A percentile compares a stretch with the other conserved stretches of the same genome.
Conservation (phyloP, 768 basidiomycete species). For the Holtermannia corniformis region DNA sequence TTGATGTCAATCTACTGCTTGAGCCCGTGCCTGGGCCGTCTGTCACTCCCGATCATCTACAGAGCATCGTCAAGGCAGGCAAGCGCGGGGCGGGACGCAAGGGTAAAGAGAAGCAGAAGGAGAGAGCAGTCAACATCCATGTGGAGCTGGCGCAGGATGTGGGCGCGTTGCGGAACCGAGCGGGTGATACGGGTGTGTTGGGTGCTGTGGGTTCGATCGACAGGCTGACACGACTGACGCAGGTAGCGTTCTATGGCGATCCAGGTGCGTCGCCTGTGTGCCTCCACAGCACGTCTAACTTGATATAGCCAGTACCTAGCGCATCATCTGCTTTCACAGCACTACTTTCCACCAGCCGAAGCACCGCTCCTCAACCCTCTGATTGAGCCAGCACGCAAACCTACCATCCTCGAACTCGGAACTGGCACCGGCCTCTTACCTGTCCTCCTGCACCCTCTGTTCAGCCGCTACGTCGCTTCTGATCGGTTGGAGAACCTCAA, state of each 20-base stretch:
- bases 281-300: not conserved
- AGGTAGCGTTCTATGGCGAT: slow-evolving; percentile 40
- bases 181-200: slow-evolving; percentile 37
- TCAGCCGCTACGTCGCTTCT: slow-evolving; percentile 21
- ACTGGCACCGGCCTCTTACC: slow-evolving; percentile 35
- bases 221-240: not conserved
- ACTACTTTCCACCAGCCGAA: slow-evolving; percentile 9
- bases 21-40: slow-evolving; percentile 16
- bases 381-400: not conserved
- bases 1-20: slow-evolving; percentile 14
- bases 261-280: slow-evolving; percentile 14
- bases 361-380: slow-evolving; percentile 14
- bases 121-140: slow-evolving; percentile 3
- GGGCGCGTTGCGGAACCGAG: slow-evolving; percentile 25
- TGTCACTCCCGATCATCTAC: not conserved
- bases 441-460: slow-evolving; percentile 23
- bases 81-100: not conserved
- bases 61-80: not conserved
- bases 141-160: slow-evolving; percentile 34
- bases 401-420: slow-evolving; percentile 34
- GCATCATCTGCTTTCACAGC: slow-evolving; percentile 21
- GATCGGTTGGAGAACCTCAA: slow-evolving; percentile 36
- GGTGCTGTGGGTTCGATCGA: not conserved
- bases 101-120: not conserved
- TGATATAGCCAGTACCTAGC: slow-evolving; percentile 24